Base-by-base conservation (phyloP, 2,329 filamentous ascomycete genomes). In the Phaeosphaeria sp. region DNA sequence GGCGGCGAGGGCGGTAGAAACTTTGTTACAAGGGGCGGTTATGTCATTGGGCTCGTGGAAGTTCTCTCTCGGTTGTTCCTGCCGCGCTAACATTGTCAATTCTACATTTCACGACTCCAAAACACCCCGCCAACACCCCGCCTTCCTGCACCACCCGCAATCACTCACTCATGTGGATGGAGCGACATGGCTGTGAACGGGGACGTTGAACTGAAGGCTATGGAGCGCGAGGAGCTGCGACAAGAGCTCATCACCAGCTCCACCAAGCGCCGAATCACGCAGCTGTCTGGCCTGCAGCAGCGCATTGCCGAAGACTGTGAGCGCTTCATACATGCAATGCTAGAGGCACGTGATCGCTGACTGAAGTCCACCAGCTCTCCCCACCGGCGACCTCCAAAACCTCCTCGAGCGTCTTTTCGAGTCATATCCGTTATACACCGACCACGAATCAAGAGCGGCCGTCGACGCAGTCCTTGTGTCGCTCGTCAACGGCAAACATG, bases 341-440 rank as follows among this genome's bases (percentile, higher is more conserved):
- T 23, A 18, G 52, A 30, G 52, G 25, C 21, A 41, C 36, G 41
- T n/a, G 39, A 36, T 13, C 48, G 50, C 62, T 69, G 63, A 66
- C 59, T 54, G 43, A 46, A 7, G 3, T 3, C 5, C n/a, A 58
- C 46, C 55, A 75, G 76, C 82, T 46, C 76, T 84, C 52, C 78
- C 72, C 43, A 60, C 71, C 30, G 64, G 77, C 41, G 77, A 80
- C 49, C 74, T 87, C 54, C 78, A 82, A 50, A 75, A 78, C 58
- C 77, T 95, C 52, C 80, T 96, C 62, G 84, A 87, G 60, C 81
- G 93, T 33, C 86, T 99, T 30, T 94, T 98, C 80, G 87, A 88
- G 74, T 97, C 93, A 51, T 93, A 97, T 73, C 87, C 91, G 60
- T 87, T 90, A 67, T 99, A 98, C 78, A 81, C 88, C 77, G 95